Percentiles rank a stretch among this genome's conserved stretches.
Evolutionary conservation across 257 asterid genomes (phyloP).

Genomic region (Salvia splendens): DNA sequence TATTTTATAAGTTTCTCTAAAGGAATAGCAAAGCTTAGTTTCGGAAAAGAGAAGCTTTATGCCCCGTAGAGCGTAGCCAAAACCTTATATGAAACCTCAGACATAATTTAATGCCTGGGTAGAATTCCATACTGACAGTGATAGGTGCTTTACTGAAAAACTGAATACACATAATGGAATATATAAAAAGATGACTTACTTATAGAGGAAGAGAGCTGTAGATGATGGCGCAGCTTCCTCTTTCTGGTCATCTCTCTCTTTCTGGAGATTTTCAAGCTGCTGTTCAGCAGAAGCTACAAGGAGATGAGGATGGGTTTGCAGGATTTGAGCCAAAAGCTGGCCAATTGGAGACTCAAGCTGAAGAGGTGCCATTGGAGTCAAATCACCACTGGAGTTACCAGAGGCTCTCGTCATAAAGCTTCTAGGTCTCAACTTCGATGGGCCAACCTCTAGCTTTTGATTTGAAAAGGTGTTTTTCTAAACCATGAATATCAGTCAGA

Average conservation of each 20-base stretch:
- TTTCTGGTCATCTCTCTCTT: conserved; percentile 54
- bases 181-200: conserved; percentile 44
- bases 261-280: conserved; percentile 88
- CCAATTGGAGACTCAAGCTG: conserved; percentile 86
- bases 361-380: conserved; percentile 73
- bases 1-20: too few relatives aligned
- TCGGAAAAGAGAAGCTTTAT: conserved; percentile 1
- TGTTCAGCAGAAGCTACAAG: conserved; percentile 77
- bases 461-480: conserved; percentile 56
- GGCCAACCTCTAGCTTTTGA: conserved; percentile 52
- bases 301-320: conserved; percentile 78
- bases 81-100: not conserved
- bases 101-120: not conserved
- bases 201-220: conserved; percentile 66
- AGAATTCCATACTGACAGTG: conserved; percentile 14
- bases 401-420: conserved; percentile 59
- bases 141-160: not conserved
- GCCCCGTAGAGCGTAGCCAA: not conserved
- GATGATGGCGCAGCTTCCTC: conserved; percentile 52
- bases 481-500: conserved; percentile 31
- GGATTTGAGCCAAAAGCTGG: conserved; percentile 68
- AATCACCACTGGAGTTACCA: conserved; percentile 52
- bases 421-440: conserved; percentile 53
- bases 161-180: conserved; percentile 1
- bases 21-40: not conserved